These are phyloP conservation scores for Penicillium sp. DNA, from an alignment of 2,329 filamentous ascomycete species.

Conservation along the genomic window DNA sequence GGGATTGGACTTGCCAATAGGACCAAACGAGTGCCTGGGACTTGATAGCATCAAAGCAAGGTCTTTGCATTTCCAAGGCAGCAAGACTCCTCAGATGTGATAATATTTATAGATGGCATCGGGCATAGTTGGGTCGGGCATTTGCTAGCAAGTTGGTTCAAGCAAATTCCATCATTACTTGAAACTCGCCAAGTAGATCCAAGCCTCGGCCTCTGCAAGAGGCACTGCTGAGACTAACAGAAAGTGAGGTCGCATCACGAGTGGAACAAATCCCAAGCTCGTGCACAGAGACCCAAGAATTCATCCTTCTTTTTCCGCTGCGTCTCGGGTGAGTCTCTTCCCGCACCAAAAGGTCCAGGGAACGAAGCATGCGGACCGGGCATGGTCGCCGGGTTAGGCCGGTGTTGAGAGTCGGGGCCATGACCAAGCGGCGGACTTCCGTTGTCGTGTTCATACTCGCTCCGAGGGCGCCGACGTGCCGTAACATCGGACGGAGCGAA, in stretches of 20 bases:
- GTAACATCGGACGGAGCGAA: constrained; percentile 30
- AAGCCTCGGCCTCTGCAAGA: neutral
- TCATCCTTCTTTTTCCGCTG: constrained; percentile 86
- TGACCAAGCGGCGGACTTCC: constrained; percentile 79
- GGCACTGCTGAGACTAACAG: neutral
- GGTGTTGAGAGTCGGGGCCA: constrained; percentile 56
- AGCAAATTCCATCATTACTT: constrained; percentile 10
- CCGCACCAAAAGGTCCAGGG: constrained; percentile 73
- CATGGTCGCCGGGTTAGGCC: constrained; percentile 37
- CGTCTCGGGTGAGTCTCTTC: constrained; percentile 77
- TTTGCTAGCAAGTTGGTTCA: neutral
- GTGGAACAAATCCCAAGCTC: constrained; percentile 97
- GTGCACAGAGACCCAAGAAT: constrained; percentile 79
- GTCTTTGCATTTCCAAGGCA: neutral
- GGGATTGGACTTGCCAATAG: neutral
- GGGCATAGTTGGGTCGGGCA: neutral
- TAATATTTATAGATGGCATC: neutral
- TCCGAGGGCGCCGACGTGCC: constrained; percentile 69
- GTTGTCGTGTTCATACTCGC: constrained; percentile 87
- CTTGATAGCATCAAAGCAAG: neutral
- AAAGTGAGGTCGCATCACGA: constrained; percentile 55
- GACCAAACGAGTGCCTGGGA: neutral
- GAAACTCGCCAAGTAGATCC: neutral
- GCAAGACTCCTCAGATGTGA: neutral
- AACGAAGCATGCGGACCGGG: constrained; percentile 38